Base-by-base conservation (phyloP, 2,329 filamentous ascomycete species). In the Dactylellina sp. region DNA sequence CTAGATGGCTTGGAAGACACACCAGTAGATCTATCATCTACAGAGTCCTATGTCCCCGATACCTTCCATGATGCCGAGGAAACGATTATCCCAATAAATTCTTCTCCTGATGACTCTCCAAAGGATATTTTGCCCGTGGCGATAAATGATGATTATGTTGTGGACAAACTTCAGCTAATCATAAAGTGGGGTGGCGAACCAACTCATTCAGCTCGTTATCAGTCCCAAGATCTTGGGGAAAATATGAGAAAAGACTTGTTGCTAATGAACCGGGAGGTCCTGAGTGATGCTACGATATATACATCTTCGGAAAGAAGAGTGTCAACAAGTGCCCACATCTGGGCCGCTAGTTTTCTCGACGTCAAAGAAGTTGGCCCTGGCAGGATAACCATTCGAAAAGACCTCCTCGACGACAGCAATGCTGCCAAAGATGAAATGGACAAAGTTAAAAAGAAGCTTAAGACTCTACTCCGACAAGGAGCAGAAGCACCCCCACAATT, bases 151-250 rank as follows among this genome's bases (percentile, higher is more conserved):
- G 93, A 93, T 78, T 86, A 98, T 53, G 90, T 97, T 0, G 85
- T 99, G 1, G 96, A 99, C 81, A 99, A 99, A 81, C 84, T 99
- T 35, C 95, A 99, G 81, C 86, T 99, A 40, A 96, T 99, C 77
- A 95, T 99, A 81, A 99, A 99, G 80, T 99, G 95, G 96, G 95
- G 95, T 77, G 95, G 95, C 42, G 95, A 99, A 81, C 95, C 96
- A 11, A 99, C 95, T 0, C 96, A 99, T 81, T 97, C 95, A 25
- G 96, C 95, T 32, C 88, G 95, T 56, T 98, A 99, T 80, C 95
- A 99, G 81, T 89, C 95, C 0, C 93, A 97, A 78, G 96, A 99
- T 79, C 87, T 99, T 7, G 95, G 94, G 16, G 89, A 96, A 78
- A 97, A 93, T 79, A 96, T 98, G 91, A 88, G 95, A 24, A 97